Percentiles rank a stretch among this genome's conserved stretches.
These are phyloP conservation scores for Sporothrix pallida DNA, from an alignment of 2,329 filamentous ascomycete species.

Conservation along the genomic window DNA sequence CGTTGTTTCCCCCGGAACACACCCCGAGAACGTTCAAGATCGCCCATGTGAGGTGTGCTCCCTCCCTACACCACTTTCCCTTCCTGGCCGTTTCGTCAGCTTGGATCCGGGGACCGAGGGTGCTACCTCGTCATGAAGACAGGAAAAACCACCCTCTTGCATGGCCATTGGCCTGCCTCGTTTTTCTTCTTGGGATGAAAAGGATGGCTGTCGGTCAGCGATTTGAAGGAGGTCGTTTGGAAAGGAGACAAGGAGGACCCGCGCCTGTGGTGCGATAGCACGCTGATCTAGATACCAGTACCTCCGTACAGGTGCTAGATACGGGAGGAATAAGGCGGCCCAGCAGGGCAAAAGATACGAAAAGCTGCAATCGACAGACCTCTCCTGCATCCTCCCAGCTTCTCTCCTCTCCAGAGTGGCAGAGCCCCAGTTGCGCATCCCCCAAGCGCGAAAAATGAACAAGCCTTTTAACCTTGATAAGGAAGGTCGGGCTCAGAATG, in stretches of 20 bases:
- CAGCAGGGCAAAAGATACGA: constrained; percentile 4
- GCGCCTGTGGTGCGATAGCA: not conserved
- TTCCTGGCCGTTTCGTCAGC: constrained; percentile 1
- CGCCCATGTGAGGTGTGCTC: not conserved
- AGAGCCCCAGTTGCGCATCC: constrained; percentile 12
- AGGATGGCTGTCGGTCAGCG: constrained; percentile 22
- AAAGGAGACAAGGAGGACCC: not conserved
- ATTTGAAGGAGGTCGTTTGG: not conserved
- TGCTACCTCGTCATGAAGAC: not conserved
- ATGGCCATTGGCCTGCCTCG: not conserved
- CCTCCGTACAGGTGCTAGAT: not conserved
- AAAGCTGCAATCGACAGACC: not conserved
- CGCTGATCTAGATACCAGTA: not conserved
- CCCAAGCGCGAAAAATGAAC: constrained; percentile 15
- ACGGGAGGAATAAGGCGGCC: constrained; percentile 10
- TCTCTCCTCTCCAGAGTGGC: not conserved
- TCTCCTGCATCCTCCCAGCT: not conserved
- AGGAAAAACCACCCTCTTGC: not conserved
- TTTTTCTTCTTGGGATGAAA: not conserved
- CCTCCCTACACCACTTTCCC: not conserved
- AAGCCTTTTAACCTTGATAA: constrained; percentile 32
- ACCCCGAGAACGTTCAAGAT: constrained; percentile 29
- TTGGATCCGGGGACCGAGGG: constrained; percentile 15
- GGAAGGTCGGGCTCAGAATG: constrained; percentile 26
- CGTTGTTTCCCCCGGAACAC: constrained; percentile 7